Evolutionary conservation across 2,329 filamentous ascomycete genomes (phyloP).

Genomic region (Verticillium albo-atrum): DNA sequence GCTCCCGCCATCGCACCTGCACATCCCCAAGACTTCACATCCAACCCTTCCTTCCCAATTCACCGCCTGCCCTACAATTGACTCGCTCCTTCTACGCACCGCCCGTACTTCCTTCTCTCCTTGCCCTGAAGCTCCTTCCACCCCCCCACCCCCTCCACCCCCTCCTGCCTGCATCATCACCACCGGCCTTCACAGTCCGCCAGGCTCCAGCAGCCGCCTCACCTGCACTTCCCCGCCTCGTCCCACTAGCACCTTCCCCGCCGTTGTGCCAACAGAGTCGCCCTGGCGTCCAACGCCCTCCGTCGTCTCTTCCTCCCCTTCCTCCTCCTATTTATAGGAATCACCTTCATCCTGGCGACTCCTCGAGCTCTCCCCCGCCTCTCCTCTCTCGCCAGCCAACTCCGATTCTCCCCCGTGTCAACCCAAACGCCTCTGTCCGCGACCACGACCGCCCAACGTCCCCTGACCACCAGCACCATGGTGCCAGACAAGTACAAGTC

Average conservation of each 20-base stretch:
- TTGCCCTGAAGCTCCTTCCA: too few species aligned
- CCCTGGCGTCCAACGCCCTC: conserved; percentile 29
- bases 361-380: conserved; percentile 56
- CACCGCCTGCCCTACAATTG: background rate
- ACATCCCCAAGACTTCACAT: background rate
- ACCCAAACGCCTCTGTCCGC: conserved; percentile 20
- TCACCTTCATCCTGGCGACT: conserved; percentile 63
- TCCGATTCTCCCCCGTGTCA: conserved; percentile 33
- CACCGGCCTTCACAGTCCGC: background rate
- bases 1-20: background rate
- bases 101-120: background rate
- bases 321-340: conserved; percentile 51
- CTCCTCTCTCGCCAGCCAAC: conserved; percentile 50
- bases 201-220: background rate
- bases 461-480: conserved; percentile 54
- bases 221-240: background rate
- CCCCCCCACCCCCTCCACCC: background rate
- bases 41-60: background rate
- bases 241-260: background rate
- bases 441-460: conserved; percentile 19
- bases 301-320: conserved; percentile 40
- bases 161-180: background rate
- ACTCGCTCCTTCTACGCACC: background rate
- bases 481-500: conserved; percentile 62
- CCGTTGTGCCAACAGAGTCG: conserved; percentile 15